A percentile compares a stretch with the other conserved stretches of the same genome.
phyloP scores from a whole-genome alignment of 768 basidiomycete species.

The Tephrocybe sp. region DNA sequence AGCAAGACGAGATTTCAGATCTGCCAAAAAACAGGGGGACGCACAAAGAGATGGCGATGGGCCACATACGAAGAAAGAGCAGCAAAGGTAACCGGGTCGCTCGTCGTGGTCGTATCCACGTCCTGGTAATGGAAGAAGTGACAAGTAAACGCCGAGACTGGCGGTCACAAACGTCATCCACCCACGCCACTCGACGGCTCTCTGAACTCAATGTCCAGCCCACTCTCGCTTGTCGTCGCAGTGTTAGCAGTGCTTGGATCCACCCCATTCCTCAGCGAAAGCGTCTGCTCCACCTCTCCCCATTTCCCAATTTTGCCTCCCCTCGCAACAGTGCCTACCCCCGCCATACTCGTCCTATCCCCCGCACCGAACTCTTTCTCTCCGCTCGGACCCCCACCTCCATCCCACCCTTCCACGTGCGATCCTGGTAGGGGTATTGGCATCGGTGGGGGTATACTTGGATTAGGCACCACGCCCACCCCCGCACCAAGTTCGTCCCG shows the following conservation, averaged over 20 bases:
- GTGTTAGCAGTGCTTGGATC: background rate
- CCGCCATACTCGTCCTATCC: slow-evolving; percentile 37
- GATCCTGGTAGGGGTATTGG: background rate
- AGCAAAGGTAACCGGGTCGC: no score
- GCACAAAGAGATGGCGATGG: no score
- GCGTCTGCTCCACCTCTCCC: background rate
- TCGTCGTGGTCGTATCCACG: no score
- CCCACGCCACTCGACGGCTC: background rate
- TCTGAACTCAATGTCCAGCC: background rate
- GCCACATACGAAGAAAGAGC: no score
- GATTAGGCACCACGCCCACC: background rate
- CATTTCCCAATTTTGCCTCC: slow-evolving; percentile 24
- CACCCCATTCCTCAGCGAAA: background rate
- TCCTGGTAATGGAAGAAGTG: no score
- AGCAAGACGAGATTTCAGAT: no score
- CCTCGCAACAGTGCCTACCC: slow-evolving; percentile 42
- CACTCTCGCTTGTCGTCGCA: background rate
- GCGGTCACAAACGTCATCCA: no score
- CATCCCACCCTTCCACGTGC: background rate
- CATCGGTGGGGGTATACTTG: slow-evolving; percentile 12
- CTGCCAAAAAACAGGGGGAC: no score
- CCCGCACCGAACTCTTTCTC: slow-evolving; percentile 21
- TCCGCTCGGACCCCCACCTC: slow-evolving; percentile 1
- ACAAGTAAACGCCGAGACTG: no score
- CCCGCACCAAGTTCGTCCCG: background rate